Evolutionary conservation across 2,329 filamentous ascomycete species (phyloP).

Genomic region (Xylariaceae sp.): DNA sequence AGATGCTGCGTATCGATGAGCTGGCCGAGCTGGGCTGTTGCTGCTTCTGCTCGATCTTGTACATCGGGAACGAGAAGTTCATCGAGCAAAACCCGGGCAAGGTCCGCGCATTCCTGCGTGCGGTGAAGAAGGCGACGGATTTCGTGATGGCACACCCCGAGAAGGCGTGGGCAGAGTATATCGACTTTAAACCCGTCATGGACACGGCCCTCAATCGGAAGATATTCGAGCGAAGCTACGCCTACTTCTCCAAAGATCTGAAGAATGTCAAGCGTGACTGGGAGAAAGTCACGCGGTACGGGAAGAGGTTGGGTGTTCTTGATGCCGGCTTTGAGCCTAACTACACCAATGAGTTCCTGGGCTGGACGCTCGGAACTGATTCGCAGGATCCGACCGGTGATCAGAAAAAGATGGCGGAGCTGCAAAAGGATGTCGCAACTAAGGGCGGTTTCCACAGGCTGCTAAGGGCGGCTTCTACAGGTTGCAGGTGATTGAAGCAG

Average conservation of each 20-base stretch:
- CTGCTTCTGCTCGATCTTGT: constrained; percentile 83
- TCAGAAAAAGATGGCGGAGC: constrained; percentile 73
- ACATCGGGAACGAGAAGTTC: constrained; percentile 79
- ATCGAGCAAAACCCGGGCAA: constrained; percentile 69
- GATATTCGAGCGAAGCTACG: constrained; percentile 80
- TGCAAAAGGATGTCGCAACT: constrained; percentile 70
- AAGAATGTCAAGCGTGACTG: constrained; percentile 79
- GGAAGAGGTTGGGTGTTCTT: constrained; percentile 73
- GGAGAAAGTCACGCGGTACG: constrained; percentile 78
- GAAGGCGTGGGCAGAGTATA: constrained; percentile 70
- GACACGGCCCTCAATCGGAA: constrained; percentile 72
- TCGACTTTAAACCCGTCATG: constrained; percentile 76
- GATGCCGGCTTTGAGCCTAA: constrained; percentile 69
- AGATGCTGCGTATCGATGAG: constrained; percentile 83
- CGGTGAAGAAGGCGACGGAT: constrained; percentile 77
- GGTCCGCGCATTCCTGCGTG: constrained; percentile 70
- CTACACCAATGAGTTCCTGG: constrained; percentile 75
- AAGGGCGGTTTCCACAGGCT: constrained; percentile 65
- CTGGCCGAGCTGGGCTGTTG: constrained; percentile 81
- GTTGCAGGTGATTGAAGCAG: constrained; percentile 7
- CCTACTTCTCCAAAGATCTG: constrained; percentile 75
- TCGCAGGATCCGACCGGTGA: constrained; percentile 72
- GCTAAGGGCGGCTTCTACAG: constrained; percentile 65
- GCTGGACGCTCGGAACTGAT: constrained; percentile 69
- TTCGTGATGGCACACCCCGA: constrained; percentile 69